phyloP scores from a whole-genome alignment of 2,329 filamentous ascomycete genomes.

The Cladosporium phlei region DNA sequence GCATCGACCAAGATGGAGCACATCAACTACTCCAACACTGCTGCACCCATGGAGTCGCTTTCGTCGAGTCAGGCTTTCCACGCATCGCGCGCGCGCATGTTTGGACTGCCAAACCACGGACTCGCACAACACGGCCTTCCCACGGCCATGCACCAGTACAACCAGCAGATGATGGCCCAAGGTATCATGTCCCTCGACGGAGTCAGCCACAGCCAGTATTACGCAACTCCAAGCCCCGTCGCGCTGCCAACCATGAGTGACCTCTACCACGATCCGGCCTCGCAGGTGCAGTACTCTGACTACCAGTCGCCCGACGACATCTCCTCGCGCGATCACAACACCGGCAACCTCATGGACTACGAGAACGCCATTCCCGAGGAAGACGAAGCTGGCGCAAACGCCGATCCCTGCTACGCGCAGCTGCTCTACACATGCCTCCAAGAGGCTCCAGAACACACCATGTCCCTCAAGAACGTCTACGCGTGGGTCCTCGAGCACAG shows the following conservation, averaged over 20 bases:
- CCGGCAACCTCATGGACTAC: slow-evolving; percentile 5
- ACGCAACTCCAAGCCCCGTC: neutral
- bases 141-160: too few species aligned
- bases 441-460: slow-evolving; percentile 59
- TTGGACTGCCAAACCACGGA: too few species aligned
- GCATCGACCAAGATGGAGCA: too few species aligned
- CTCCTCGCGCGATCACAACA: neutral
- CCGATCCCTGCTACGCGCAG: slow-evolving; percentile 59
- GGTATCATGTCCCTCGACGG: too few species aligned
- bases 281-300: neutral
- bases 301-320: neutral
- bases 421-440: slow-evolving; percentile 74
- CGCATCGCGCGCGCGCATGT: too few species aligned
- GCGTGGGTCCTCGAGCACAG: slow-evolving; percentile 83
- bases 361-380: slow-evolving; percentile 5
- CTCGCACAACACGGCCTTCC: too few species aligned
- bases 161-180: too few species aligned
- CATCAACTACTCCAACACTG: too few species aligned
- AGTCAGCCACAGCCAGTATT: too few species aligned
- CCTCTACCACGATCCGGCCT: neutral
- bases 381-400: slow-evolving; percentile 1
- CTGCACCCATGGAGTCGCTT: too few species aligned
- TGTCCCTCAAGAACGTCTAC: slow-evolving; percentile 84
- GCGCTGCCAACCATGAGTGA: slow-evolving; percentile 1
- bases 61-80: too few species aligned